Base-by-base conservation (phyloP, 495 filamentous ascomycete species). In the Darksidea phi region DNA sequence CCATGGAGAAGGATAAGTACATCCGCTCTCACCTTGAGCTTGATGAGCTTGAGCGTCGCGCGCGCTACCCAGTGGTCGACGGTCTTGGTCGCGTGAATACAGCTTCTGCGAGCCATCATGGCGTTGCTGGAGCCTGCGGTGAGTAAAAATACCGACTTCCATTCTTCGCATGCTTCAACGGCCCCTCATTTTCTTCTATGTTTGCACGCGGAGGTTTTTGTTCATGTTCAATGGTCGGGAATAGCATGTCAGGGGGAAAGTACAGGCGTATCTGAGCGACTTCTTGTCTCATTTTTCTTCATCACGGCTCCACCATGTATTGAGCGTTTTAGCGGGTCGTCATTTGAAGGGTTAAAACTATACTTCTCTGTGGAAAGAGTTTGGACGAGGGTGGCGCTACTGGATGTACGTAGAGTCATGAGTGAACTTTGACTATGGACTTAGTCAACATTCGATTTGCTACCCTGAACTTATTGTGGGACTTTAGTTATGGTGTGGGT, bases 1-100 rank as follows among this genome's bases (percentile, higher is more conserved):
- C 88, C 60, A 87, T 91, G 72, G 85, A 87, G 8, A 78, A 82
- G 65, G 79, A 84, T 26, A 89, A 91, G 80, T 89, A 80, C 59
- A 89, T 89, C 63, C 83, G 86, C 26, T 84, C 81, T 8, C 82
- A 84, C 67, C 79, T 88, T 42, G 81, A 84, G 2, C 80, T 89
- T 0, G 86, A 88, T 63, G 84, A 88, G 25, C 74, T 89, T 4
- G 86, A 89, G 75, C 79, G 84, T 17, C 77, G 77, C 34, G 86
- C 86, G 6, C 76, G 86, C 25, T 88, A 74, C 64, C 86, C 86
- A 6, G 76, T 80, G 7, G 86, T 89, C 11, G 86, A 89, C 67
- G 71, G 67, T n/a, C 72, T 78, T 38, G 84, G 85, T 4, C 71
- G 73, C 5, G 77, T 78, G 70, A 18, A 58, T 13, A 68, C 66